These are phyloP conservation scores for Astrothelium subdiscretum DNA, from an alignment of 495 filamentous ascomycete species.

Conservation along the genomic window DNA sequence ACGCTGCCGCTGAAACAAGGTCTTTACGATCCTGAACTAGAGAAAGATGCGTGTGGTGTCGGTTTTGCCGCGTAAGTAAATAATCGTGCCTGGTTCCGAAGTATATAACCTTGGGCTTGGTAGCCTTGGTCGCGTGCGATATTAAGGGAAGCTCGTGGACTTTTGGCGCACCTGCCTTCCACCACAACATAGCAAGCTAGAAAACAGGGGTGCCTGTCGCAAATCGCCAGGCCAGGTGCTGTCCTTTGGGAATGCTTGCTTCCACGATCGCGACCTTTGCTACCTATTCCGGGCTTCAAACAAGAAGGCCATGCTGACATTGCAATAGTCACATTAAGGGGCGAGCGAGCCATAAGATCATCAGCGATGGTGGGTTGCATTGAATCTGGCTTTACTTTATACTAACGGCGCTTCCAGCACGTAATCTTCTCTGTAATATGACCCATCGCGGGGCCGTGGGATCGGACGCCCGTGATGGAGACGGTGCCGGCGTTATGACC, in stretches of 20 bases:
- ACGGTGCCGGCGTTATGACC: slow-evolving; percentile 98
- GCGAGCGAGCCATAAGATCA: slow-evolving; percentile 93
- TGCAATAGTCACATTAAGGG: slow-evolving; percentile 83
- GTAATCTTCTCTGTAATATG: slow-evolving; percentile 98
- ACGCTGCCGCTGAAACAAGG: slow-evolving; percentile 95
- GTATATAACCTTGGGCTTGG: neutral
- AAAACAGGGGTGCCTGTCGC: too few relatives aligned
- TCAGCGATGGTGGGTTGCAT: slow-evolving; percentile 80
- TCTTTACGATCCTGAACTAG: slow-evolving; percentile 88
- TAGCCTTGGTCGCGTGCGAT: neutral
- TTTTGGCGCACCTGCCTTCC: neutral
- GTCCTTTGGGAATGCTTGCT: too few relatives aligned
- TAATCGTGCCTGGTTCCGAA: neutral
- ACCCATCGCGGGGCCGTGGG: slow-evolving; percentile 98
- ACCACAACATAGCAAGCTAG: slow-evolving; percentile 1
- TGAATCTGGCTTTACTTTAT: neutral
- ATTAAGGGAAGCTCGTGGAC: neutral
- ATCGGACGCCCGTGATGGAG: slow-evolving; percentile 93
- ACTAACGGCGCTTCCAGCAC: slow-evolving; percentile 41
- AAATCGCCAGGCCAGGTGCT: too few relatives aligned
- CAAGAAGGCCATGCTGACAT: slow-evolving; percentile 1
- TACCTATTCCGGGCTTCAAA: slow-evolving; percentile 5
- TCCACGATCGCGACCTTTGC: neutral
- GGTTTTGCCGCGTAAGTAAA: slow-evolving; percentile 92
- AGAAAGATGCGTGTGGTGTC: slow-evolving; percentile 99